Percentiles rank a stretch among this genome's conserved stretches.
Evolutionary conservation across 305 asterid genomes (phyloP).

Genomic region (Caryopteris hybrid): DNA sequence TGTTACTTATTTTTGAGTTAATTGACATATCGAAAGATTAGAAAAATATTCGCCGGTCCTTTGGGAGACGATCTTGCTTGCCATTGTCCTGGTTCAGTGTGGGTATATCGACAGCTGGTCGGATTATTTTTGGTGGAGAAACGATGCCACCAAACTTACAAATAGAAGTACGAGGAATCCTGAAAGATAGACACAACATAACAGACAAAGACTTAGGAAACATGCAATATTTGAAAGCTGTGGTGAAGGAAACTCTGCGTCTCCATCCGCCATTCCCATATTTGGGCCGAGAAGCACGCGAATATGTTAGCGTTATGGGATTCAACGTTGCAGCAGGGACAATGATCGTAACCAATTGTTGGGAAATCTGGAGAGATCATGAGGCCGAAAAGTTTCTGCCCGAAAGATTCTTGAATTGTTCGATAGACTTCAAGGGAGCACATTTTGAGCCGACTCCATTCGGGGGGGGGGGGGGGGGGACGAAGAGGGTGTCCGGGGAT

Average conservation of each 20-base stretch:
- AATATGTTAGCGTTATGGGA: constrained; percentile 28
- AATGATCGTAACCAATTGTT: constrained; percentile 22
- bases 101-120: too few relatives aligned
- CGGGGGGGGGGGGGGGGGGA: constrained; percentile 45
- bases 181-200: constrained; percentile 12
- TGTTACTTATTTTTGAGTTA: too few relatives aligned
- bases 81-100: too few relatives aligned
- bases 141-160: too few relatives aligned
- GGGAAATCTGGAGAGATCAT: constrained; percentile 35
- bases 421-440: constrained; percentile 27
- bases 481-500: constrained; percentile 43
- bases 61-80: too few relatives aligned
- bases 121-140: too few relatives aligned
- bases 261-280: constrained; percentile 30
- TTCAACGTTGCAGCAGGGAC: constrained; percentile 33
- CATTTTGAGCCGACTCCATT: constrained; percentile 38
- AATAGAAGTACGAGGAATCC: constrained; percentile 29
- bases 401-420: constrained; percentile 30
- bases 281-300: constrained; percentile 21
- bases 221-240: constrained; percentile 39
- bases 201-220: constrained; percentile 23
- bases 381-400: constrained; percentile 28
- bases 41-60: too few relatives aligned
- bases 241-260: constrained; percentile 41
- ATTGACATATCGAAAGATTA: too few relatives aligned